These are phyloP conservation scores for Corymbia citriodora DNA, from an alignment of 441 rosid genomes.

Conservation along the genomic window DNA sequence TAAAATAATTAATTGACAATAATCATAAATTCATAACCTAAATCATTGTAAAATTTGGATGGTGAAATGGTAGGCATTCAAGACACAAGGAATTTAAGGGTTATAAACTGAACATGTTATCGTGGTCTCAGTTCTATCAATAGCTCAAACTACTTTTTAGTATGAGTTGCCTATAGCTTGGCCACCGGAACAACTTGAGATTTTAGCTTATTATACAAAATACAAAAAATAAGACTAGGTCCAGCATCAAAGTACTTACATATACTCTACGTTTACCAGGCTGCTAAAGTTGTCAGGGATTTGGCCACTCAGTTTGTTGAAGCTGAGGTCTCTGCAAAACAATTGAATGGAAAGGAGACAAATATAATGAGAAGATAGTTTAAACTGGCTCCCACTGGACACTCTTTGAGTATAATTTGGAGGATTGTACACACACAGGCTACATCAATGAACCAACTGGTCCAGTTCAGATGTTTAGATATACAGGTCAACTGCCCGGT, in stretches of 20 bases:
- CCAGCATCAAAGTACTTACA: not conserved
- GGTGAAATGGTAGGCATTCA: not conserved
- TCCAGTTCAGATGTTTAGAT: not conserved
- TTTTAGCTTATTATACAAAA: not conserved
- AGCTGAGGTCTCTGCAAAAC: slow-evolving; percentile 8
- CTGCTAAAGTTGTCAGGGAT: not conserved
- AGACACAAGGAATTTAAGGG: not conserved
- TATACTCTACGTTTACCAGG: not conserved
- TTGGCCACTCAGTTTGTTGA: not conserved
- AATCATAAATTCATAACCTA: not conserved
- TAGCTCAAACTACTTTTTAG: not conserved
- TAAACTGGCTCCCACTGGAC: not conserved
- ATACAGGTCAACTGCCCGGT: not conserved
- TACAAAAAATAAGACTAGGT: not conserved
- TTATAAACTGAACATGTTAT: not conserved
- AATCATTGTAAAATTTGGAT: not conserved
- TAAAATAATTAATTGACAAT: not conserved
- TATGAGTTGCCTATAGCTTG: not conserved
- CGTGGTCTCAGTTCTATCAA: not conserved
- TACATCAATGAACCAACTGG: not conserved
- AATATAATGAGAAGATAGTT: not conserved
- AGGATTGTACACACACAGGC: not conserved
- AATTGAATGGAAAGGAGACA: not conserved
- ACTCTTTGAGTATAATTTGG: not conserved
- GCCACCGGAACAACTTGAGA: not conserved